These are phyloP conservation scores for Chimonanthus praecox DNA, from an alignment of 164 flowering plant species.

Conservation along the genomic window DNA sequence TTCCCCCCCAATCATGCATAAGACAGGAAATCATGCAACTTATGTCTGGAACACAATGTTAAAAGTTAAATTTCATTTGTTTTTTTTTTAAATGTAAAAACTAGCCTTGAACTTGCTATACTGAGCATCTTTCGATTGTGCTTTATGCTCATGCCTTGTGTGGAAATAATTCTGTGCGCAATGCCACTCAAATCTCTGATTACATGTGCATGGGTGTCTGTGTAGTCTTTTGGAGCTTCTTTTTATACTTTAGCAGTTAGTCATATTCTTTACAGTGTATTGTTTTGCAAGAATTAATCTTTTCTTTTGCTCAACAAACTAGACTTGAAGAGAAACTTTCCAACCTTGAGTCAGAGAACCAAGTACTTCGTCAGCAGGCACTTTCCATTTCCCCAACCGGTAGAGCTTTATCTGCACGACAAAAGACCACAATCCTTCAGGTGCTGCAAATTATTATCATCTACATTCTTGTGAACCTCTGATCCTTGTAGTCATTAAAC, in stretches of 20 bases:
- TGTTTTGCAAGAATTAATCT: too few species aligned
- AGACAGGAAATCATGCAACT: too few species aligned
- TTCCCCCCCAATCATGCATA: too few species aligned
- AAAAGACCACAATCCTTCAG: slow-evolving; percentile 61
- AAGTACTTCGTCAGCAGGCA: slow-evolving; percentile 96
- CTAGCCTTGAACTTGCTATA: too few species aligned
- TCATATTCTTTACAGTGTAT: background rate
- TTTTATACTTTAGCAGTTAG: background rate
- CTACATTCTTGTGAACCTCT: slow-evolving; percentile 3
- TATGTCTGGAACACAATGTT: too few species aligned
- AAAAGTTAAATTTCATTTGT: too few species aligned
- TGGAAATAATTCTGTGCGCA: too few species aligned
- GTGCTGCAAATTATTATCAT: slow-evolving; percentile 24
- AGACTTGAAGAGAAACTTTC: slow-evolving; percentile 94
- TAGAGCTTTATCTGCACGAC: slow-evolving; percentile 57
- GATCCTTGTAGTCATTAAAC: background rate
- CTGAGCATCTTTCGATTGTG: too few species aligned
- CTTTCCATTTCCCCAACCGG: slow-evolving; percentile 82
- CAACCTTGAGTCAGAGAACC: slow-evolving; percentile 88
- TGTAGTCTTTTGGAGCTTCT: background rate
- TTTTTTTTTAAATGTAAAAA: too few species aligned
- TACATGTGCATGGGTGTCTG: background rate
- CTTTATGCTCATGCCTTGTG: too few species aligned
- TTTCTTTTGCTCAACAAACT: slow-evolving; percentile 4
- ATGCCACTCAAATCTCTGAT: background rate